Base-by-base conservation (phyloP, 495 filamentous ascomycete genomes). In the Polyplosphaeria fusca region DNA sequence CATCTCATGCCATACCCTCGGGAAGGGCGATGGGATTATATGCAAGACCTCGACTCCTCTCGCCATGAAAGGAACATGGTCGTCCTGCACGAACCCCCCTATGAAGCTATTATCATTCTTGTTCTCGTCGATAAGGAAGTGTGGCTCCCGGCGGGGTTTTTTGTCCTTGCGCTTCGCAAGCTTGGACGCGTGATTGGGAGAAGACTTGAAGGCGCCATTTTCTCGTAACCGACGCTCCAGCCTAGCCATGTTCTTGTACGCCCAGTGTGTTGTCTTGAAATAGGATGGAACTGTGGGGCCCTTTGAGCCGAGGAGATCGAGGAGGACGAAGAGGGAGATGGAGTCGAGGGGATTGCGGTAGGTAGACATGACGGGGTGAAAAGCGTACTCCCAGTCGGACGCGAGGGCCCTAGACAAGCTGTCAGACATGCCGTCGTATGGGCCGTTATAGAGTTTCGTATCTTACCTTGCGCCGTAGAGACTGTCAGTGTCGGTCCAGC, bases 181-280 rank as follows among this genome's bases (percentile, higher is more conserved):
- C 41, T 61, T 64, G 5, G 55, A 47, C 5, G 52, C 46, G 61
- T 54, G 77, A 67, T 72, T 73, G 4, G 78, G 73, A 1, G 78
- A 72, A 1, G 81, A 80, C 39, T 75, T 79, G 67, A 87, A 80
- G 26, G 74, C 72, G 16, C 73, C 71, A 2, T 80, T 68, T n/a
- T 73, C 71, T 16, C 89, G 80, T 46, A 98, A 72, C 4, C 89
- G 84, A 9, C 73, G 64, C 71, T 97, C 93, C 22, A 90, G 67
- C 0, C 55, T 60, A 0, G 85, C 85, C 67, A 97, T 74, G 22
- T 77, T 75, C 58, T 81, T 76, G 67, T 98, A 98, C 9, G 91
- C 91, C 92, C 93, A 96, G 62, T 98, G 93, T 2, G 93, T 97
- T 2, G 86, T 87, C 47, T 78, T 77, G 71, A 91, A 97, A 67